Conservation (phyloP, 352 stramenopile species). For the Phytophthora litchii region DNA sequence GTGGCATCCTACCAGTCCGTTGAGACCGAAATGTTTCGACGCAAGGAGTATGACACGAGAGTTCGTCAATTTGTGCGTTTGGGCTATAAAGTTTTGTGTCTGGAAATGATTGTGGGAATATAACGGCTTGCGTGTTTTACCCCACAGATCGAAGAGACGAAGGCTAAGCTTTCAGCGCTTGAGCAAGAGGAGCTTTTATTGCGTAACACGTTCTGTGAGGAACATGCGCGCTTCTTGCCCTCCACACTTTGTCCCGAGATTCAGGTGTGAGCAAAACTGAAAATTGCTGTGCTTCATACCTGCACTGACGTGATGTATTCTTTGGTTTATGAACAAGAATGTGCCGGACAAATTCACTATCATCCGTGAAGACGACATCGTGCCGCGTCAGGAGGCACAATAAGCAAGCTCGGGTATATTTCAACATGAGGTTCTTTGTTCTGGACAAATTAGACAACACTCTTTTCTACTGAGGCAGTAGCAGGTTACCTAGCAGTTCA, state of each 20-base stretch:
- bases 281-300: not conserved
- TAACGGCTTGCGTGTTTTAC: too few relatives aligned
- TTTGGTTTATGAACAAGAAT: slow-evolving; percentile 36
- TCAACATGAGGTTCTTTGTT: slow-evolving; percentile 17
- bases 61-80: slow-evolving; percentile 53
- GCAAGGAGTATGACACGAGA: slow-evolving; percentile 59
- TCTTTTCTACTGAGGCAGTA: slow-evolving; percentile 14
- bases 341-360: slow-evolving; percentile 60
- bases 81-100: too few relatives aligned
- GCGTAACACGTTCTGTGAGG: slow-evolving; percentile 53
- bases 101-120: too few relatives aligned
- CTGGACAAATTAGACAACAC: slow-evolving; percentile 14
- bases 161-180: slow-evolving; percentile 48
- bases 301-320: slow-evolving; percentile 3
- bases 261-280: slow-evolving; percentile 39
- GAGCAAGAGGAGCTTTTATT: slow-evolving; percentile 56
- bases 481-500: slow-evolving; percentile 1
- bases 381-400: slow-evolving; percentile 14
- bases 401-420: slow-evolving; percentile 13
- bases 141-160: slow-evolving; percentile 62
- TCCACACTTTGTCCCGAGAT: slow-evolving; percentile 76
- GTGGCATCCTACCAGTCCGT: slow-evolving; percentile 67
- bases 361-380: slow-evolving; percentile 26
- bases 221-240: slow-evolving; percentile 72
- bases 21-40: slow-evolving; percentile 56